Base-by-base conservation (phyloP, 768 basidiomycete genomes). In the Suillus placidus region DNA sequence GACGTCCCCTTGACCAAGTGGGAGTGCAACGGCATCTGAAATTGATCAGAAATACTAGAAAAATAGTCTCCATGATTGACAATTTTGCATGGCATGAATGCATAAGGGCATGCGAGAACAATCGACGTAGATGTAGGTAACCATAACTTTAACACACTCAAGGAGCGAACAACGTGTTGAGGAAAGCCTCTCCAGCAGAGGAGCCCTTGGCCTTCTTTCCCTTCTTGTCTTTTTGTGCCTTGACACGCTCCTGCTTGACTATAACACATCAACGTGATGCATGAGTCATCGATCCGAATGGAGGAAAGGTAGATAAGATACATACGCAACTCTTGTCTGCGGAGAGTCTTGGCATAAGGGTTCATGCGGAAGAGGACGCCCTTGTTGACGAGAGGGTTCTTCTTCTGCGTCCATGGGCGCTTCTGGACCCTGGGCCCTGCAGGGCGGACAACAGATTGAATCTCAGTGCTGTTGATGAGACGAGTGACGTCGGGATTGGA, bases 381-480 rank as follows among this genome's bases (percentile, higher is more conserved):
- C 85, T 92, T 95, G 90, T 97, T 97, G 81, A 87, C 79, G 73
- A 97, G 87, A 62, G 96, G 95, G 85, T 97, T 98, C 91, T 99
- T 98, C 92, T 95, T 95, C 84, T 98, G 96, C 69, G 95, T 93
- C 93, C 93, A 95, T 67, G 95, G 95, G 75, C 96, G 91, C 82
- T 96, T 97, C 81, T 91, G 90, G 67, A 82, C 76, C 80, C 93
- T 92, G 68, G 88, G 83, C 71, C 92, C 91, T 65, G 93, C 95
- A 63, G 92, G 92, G 74, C 97, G 94, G 73, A 97, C 87, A 74
- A 97, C 91, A 54, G 96, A 91, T 81, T 99, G 97, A 78, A 99
- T 97, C 83, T 98, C 97, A 68, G 92, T 89, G 78, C 93, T 95
- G 88, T 98, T 97, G 87, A 99, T 99, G 76, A 99, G 83, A 69